Percentiles rank a stretch among this genome's conserved stretches.
Evolutionary conservation across 2,329 filamentous ascomycete genomes (phyloP).

Genomic region (Trichoderma hamatum): DNA sequence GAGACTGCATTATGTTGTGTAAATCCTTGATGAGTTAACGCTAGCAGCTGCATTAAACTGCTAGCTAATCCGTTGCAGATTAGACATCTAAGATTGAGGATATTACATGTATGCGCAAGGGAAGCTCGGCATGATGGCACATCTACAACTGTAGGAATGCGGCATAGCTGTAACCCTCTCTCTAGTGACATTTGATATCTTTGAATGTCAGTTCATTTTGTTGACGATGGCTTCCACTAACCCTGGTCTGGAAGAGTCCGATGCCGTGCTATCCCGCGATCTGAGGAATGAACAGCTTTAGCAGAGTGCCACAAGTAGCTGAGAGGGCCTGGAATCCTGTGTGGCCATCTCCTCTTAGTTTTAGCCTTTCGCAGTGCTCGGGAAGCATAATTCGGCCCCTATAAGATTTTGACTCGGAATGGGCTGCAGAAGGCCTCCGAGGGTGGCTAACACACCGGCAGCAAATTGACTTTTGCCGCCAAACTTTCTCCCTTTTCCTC

Average conservation of each 20-base stretch:
- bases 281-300: not conserved
- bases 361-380: not conserved
- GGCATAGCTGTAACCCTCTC: not conserved
- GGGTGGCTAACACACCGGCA: constrained; percentile 4
- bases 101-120: not conserved
- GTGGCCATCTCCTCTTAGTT: not conserved
- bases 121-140: not conserved
- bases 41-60: not conserved
- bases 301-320: not conserved
- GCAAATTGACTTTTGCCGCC: constrained; percentile 13
- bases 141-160: not conserved
- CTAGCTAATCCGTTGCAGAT: not conserved
- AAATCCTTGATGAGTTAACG: not conserved
- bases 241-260: not conserved
- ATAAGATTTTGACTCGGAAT: not conserved
- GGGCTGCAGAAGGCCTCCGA: not conserved
- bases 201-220: not conserved
- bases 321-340: not conserved
- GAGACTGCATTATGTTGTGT: not conserved
- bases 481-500: constrained; percentile 1
- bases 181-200: not conserved
- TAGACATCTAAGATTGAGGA: not conserved
- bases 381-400: not conserved
- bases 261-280: not conserved
- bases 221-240: not conserved